Evolutionary conservation across 306 rosid species (phyloP).

Genomic region (Delonix regia): DNA sequence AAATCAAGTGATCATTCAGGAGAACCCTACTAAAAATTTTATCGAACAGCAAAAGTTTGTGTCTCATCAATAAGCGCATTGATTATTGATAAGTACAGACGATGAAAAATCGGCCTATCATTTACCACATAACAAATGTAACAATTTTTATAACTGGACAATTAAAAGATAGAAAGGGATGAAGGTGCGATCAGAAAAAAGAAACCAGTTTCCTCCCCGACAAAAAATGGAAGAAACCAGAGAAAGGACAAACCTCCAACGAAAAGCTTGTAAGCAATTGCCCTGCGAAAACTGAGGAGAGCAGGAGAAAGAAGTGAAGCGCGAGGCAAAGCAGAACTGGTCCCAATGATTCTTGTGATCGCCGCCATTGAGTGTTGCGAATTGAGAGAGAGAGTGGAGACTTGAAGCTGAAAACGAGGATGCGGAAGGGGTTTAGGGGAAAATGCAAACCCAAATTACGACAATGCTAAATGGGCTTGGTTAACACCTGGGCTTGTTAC

Average conservation of each 20-base stretch:
- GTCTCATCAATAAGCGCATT: not conserved
- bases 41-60: not conserved
- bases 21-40: not conserved
- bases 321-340: conserved; percentile 4
- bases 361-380: conserved; percentile 37
- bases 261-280: conserved; percentile 50
- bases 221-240: conserved; percentile 9
- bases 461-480: conserved; percentile 2
- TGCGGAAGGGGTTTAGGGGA: not conserved
- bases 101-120: not conserved
- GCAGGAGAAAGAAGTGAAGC: conserved; percentile 16
- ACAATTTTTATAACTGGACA: too few species aligned
- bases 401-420: not conserved
- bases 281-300: conserved; percentile 41
- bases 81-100: not conserved
- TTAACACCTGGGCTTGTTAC: not conserved
- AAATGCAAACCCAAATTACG: not conserved
- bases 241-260: conserved; percentile 43
- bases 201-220: not conserved
- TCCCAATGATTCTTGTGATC: conserved; percentile 26
- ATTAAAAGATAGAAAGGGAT: not conserved
- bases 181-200: not conserved
- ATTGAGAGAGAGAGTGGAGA: not conserved
- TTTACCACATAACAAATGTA: not conserved
- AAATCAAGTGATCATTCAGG: not conserved